These are phyloP conservation scores for Rubroboletus satanas DNA, from an alignment of 768 basidiomycete genomes.

Conservation along the genomic window DNA sequence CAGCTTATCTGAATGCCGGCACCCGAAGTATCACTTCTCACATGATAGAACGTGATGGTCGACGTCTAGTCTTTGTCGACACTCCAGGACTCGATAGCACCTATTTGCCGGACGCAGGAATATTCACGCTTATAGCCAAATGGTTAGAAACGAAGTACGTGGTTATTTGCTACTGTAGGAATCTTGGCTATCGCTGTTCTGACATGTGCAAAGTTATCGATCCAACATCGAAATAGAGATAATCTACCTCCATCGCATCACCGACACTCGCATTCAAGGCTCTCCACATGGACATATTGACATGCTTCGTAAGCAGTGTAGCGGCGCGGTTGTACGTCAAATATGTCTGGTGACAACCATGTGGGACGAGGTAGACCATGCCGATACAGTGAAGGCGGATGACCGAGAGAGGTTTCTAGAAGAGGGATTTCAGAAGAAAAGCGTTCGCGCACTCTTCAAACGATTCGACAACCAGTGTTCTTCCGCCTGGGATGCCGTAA, in stretches of 20 bases:
- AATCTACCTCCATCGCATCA: slow-evolving; percentile 8
- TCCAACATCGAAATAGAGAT: not conserved
- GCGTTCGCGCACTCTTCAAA: not conserved
- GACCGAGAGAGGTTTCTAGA: not conserved
- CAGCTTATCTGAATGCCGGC: not conserved
- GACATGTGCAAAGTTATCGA: not conserved
- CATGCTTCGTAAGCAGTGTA: slow-evolving; percentile 1
- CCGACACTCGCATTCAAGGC: not conserved
- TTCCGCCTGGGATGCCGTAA: not conserved
- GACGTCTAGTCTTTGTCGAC: slow-evolving; percentile 1
- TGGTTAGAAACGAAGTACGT: not conserved
- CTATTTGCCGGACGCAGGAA: not conserved
- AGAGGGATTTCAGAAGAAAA: not conserved
- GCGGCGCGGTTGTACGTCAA: not conserved
- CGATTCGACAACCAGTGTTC: slow-evolving; percentile 1
- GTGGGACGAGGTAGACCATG: slow-evolving; percentile 2
- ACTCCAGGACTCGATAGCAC: slow-evolving; percentile 7
- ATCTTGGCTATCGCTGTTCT: not conserved
- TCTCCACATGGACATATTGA: not conserved
- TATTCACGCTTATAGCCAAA: not conserved
- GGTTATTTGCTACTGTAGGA: not conserved
- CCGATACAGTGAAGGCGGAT: not conserved
- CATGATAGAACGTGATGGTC: not conserved
- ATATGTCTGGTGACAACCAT: slow-evolving; percentile 10
- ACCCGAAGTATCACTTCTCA: not conserved